phyloP scores from a whole-genome alignment of 345 rosid species.

The Sonneratia caseolaris region DNA sequence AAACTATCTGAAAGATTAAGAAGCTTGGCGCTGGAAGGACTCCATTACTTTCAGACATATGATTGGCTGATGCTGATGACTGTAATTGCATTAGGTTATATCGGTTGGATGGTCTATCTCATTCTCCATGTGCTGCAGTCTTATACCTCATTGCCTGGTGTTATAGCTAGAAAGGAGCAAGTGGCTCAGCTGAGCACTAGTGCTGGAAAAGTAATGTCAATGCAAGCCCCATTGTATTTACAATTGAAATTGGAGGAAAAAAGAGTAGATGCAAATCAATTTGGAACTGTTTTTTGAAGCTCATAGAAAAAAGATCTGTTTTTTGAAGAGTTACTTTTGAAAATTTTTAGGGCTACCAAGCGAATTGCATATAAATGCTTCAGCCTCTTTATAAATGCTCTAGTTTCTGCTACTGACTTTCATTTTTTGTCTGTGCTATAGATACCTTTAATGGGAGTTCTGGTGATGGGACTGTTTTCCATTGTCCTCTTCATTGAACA shows the following conservation, averaged over 20 bases:
- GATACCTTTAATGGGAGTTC: constrained; percentile 49
- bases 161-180: constrained; percentile 38
- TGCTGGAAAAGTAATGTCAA: constrained; percentile 61
- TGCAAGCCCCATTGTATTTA: constrained; percentile 22
- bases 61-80: constrained; percentile 97
- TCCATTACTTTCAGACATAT: constrained; percentile 90
- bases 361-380: background rate
- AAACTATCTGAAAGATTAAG: constrained; percentile 59
- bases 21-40: constrained; percentile 75
- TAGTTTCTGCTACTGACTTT: constrained; percentile 13
- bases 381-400: background rate
- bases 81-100: constrained; percentile 68
- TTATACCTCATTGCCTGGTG: constrained; percentile 56
- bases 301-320: background rate
- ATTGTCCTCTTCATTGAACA: constrained; percentile 48
- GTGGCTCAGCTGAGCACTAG: constrained; percentile 33
- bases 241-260: background rate
- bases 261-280: background rate
- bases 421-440: constrained; percentile 23
- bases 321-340: background rate
- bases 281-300: background rate
- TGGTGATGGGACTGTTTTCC: constrained; percentile 50
- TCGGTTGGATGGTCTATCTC: constrained; percentile 88
- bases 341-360: background rate
- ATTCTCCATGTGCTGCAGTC: constrained; percentile 77